A percentile compares a stretch with the other conserved stretches of the same genome.
Evolutionary conservation across 768 basidiomycete genomes (phyloP).

Genomic region (Mycena sanguinolenta): DNA sequence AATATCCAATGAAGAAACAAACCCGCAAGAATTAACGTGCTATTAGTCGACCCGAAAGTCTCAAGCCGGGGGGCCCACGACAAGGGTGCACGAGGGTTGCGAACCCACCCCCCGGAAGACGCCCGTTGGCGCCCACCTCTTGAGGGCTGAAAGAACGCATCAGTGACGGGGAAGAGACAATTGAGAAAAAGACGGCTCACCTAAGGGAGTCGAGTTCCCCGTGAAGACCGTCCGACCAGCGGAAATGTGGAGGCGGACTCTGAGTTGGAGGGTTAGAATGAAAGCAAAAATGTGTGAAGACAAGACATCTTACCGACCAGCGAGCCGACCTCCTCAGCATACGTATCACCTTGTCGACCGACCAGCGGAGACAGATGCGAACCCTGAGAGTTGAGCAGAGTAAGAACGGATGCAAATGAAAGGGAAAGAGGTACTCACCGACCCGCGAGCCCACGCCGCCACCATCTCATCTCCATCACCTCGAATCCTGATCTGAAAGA

Average conservation of each 20-base stretch:
- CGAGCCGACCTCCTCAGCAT: not conserved
- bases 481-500: not conserved
- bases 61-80: not conserved
- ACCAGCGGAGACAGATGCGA: too few relatives aligned
- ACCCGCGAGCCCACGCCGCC: not conserved
- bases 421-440: not conserved
- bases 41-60: constrained; percentile 8
- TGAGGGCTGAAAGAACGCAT: too few relatives aligned
- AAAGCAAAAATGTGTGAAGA: not conserved
- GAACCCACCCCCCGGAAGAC: constrained; percentile 17
- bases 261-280: too few relatives aligned
- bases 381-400: too few relatives aligned
- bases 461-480: not conserved
- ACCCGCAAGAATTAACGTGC: constrained; percentile 1
- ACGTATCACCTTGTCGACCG: not conserved
- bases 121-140: not conserved
- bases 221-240: too few relatives aligned
- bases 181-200: too few relatives aligned
- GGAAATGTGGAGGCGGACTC: too few relatives aligned
- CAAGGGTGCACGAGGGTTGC: constrained; percentile 21
- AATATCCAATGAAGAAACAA: too few relatives aligned
- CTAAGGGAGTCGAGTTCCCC: too few relatives aligned
- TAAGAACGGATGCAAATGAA: too few relatives aligned
- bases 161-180: too few relatives aligned
- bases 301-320: not conserved